Conservation (phyloP, 305 asterid genomes). For the Nicotiana rustica region DNA sequence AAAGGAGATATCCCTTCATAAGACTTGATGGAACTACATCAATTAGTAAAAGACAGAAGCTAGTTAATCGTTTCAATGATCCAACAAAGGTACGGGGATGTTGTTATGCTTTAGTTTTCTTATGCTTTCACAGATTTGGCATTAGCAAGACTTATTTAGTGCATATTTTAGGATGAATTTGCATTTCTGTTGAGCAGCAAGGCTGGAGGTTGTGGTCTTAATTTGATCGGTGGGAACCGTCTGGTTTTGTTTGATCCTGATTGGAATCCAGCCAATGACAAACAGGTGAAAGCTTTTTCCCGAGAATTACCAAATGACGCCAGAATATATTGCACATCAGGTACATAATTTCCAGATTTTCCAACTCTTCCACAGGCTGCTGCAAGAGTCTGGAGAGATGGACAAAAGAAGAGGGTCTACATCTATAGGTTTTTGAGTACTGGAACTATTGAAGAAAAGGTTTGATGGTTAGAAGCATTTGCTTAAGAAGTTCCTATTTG, state of each 20-base stretch:
- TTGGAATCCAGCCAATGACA: slow-evolving; percentile 99
- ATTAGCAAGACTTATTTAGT: slow-evolving; percentile 36
- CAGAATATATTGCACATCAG: slow-evolving; percentile 9
- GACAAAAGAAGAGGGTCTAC: slow-evolving; percentile 97
- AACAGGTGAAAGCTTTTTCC: slow-evolving; percentile 65
- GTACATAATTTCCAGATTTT: slow-evolving; percentile 35
- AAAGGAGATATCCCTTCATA: slow-evolving; percentile 91
- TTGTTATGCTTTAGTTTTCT: slow-evolving; percentile 35
- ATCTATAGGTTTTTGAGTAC: slow-evolving; percentile 94
- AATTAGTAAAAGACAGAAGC: slow-evolving; percentile 92
- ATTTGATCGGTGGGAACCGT: slow-evolving; percentile 95
- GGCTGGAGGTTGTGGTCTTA: slow-evolving; percentile 99
- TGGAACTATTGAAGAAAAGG: slow-evolving; percentile 99
- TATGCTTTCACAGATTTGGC: slow-evolving; percentile 31
- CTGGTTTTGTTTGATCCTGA: slow-evolving; percentile 97
- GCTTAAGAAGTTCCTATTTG: slow-evolving; percentile 39
- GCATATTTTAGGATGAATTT: slow-evolving; percentile 79
- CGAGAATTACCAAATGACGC: background rate
- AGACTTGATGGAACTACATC: slow-evolving; percentile 97
- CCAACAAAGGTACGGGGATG: slow-evolving; percentile 65
- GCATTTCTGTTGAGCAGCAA: slow-evolving; percentile 98
- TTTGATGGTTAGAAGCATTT: slow-evolving; percentile 39
- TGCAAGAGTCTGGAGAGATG: slow-evolving; percentile 99
- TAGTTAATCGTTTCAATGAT: slow-evolving; percentile 92
- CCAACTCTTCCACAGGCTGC: slow-evolving; percentile 73